These are phyloP conservation scores for sweet orange (Citrus sinensis) DNA, from an alignment of 345 rosid species.

Conservation along the genomic window DNA sequence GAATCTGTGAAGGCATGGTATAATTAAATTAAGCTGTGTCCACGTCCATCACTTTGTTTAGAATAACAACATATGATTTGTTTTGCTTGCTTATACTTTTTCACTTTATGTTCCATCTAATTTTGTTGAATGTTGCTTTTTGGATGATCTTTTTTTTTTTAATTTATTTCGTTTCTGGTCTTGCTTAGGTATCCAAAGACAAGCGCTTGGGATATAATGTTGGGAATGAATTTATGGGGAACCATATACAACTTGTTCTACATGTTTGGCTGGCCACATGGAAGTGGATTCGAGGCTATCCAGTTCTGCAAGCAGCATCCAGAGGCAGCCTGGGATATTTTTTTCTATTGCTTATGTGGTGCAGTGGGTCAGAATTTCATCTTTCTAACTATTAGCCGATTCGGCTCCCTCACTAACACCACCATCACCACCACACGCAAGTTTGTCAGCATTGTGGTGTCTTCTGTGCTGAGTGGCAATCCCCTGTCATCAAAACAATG, in stretches of 20 bases:
- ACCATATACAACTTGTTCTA: slow-evolving; percentile 82
- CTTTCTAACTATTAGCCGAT: slow-evolving; percentile 85
- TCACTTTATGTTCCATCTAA: neutral
- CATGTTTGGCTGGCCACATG: slow-evolving; percentile 86
- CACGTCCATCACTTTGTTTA: neutral
- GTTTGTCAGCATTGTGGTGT: slow-evolving; percentile 87
- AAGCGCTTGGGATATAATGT: slow-evolving; percentile 91
- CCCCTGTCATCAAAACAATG: slow-evolving; percentile 85
- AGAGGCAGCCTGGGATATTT: slow-evolving; percentile 88
- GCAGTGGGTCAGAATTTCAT: slow-evolving; percentile 97
- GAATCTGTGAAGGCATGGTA: neutral
- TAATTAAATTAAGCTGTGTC: neutral
- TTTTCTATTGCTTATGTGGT: slow-evolving; percentile 82
- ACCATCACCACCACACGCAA: slow-evolving; percentile 93
- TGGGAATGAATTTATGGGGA: slow-evolving; percentile 97
- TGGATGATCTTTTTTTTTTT: neutral
- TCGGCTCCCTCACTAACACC: slow-evolving; percentile 92
- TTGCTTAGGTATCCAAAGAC: slow-evolving; percentile 77
- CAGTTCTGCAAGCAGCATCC: slow-evolving; percentile 84
- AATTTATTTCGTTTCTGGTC: neutral
- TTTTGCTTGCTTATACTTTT: neutral
- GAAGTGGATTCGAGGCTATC: slow-evolving; percentile 68
- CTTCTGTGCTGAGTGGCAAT: slow-evolving; percentile 84
- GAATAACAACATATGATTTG: neutral
- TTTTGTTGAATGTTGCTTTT: neutral